Evolutionary conservation across 2,329 filamentous ascomycete species (phyloP), one percentile per base, ranked within the genome.

Genomic region (Fusarium concolor): DNA sequence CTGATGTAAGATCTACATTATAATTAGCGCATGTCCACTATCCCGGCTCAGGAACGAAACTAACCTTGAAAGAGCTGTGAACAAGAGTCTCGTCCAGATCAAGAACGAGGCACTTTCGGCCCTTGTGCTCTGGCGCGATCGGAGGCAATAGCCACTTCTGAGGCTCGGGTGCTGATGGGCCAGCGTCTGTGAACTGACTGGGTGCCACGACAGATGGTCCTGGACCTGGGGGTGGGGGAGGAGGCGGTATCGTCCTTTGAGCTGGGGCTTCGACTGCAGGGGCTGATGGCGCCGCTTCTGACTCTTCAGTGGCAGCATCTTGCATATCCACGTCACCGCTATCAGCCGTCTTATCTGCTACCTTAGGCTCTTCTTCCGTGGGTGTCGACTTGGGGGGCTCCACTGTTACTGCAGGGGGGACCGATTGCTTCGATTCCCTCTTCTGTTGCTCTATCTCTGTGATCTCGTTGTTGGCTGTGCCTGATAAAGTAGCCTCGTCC

Each of bases 11-110:
- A 98, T 96, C 94, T 98, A 76, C 12, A 42, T 15, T 56, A 42
- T 60, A 73, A 67, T 61, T 68, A 74, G 72, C 69, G 62, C 56
- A 62, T 49, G n/a, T 38, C 9, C 24, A 5, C 26, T 26, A 11
- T 44, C 22, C 14, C 17, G 31, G 20, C 20, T 46, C 65, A 11
- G 20, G 43, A 29, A 11, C 18, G 22, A 35, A 26, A 66, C 76
- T 71, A 83, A 96, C 95, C 88, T 99, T 99, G 82, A 99, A 99
- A 72, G 96, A 98, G 79, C 96, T 98, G 82, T 99, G 96, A 24
- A 99, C 96, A 52, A 99, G 82, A 2, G 96, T 99, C 80, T 99
- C 96, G 72, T 99, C 96, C 64, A 99, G 83, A 82, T 99, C 96
- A 44, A 99, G 86, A 18, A 99, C 95, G 39, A 99, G 83, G 74